These are phyloP conservation scores for Pisolithus tinctorius DNA, from an alignment of 768 basidiomycete species.

Conservation along the genomic window DNA sequence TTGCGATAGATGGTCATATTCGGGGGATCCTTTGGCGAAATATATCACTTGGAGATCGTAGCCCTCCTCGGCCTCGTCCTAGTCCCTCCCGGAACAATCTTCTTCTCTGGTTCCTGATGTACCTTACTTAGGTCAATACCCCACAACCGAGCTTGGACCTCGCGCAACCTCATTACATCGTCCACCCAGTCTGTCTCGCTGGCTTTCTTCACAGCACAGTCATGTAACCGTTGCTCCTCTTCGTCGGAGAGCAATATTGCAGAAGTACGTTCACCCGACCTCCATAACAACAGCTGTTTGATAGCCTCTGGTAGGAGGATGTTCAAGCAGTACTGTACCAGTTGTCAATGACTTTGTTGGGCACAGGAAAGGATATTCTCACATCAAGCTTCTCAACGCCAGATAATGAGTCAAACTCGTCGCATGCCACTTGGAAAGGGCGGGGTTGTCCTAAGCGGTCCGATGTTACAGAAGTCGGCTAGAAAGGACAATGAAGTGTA, in stretches of 20 bases:
- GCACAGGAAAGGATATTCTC: slow-evolving; percentile 11
- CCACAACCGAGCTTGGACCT: slow-evolving; percentile 34
- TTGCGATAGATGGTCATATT: too few species aligned
- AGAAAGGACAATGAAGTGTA: slow-evolving; percentile 1
- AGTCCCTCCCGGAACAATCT: slow-evolving; percentile 18
- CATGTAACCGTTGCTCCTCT: slow-evolving; percentile 53
- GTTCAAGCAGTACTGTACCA: slow-evolving; percentile 57
- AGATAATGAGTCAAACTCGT: slow-evolving; percentile 38
- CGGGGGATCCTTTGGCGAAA: background rate
- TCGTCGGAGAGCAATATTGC: slow-evolving; percentile 39
- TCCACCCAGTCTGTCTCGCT: slow-evolving; percentile 64
- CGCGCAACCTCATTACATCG: slow-evolving; percentile 43
- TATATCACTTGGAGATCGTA: slow-evolving; percentile 13
- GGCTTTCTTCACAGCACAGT: slow-evolving; percentile 39
- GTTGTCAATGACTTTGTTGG: background rate
- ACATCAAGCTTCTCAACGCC: slow-evolving; percentile 48
- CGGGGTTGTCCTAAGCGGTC: slow-evolving; percentile 6
- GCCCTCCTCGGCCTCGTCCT: slow-evolving; percentile 21
- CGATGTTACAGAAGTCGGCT: slow-evolving; percentile 17
- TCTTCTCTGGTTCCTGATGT: slow-evolving; percentile 15
- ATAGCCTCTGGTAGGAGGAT: slow-evolving; percentile 68
- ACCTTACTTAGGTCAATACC: slow-evolving; percentile 23
- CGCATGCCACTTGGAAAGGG: slow-evolving; percentile 14
- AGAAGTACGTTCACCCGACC: slow-evolving; percentile 49
- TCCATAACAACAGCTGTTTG: slow-evolving; percentile 70